Percentiles rank a stretch among this genome's conserved stretches.
phyloP scores from a whole-genome alignment of 768 basidiomycete genomes.

The Podaxis rugospora region DNA sequence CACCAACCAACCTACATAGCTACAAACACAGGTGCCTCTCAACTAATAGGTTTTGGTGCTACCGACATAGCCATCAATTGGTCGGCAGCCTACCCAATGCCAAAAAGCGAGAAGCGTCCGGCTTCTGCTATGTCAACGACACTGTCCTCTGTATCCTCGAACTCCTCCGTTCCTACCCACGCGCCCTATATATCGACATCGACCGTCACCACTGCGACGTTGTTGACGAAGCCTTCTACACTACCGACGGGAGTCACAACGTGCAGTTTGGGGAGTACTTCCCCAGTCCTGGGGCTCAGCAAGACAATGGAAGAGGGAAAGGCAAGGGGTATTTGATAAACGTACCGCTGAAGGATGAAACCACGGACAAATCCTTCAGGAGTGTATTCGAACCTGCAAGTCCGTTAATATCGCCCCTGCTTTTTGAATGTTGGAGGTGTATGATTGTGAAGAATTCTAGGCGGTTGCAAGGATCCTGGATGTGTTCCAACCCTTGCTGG shows the following conservation, averaged over 20 bases:
- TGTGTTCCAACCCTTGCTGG: conserved; percentile 80
- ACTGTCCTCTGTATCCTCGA: conserved; percentile 94
- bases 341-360: conserved; percentile 90
- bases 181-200: conserved; percentile 96
- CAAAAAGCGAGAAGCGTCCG: conserved; percentile 97
- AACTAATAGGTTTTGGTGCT: conserved; percentile 71
- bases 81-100: conserved; percentile 98
- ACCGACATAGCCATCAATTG: conserved; percentile 95
- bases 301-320: conserved; percentile 78
- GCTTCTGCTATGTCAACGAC: conserved; percentile 99
- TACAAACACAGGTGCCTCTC: conserved; percentile 61
- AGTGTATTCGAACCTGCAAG: conserved; percentile 88
- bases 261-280: conserved; percentile 92
- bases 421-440: not conserved
- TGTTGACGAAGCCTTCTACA: conserved; percentile 98
- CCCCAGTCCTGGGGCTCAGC: conserved; percentile 81
- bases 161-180: conserved; percentile 76
- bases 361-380: conserved; percentile 83
- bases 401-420: conserved; percentile 9
- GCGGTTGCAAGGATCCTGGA: conserved; percentile 83
- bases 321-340: conserved; percentile 90
- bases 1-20: not conserved
- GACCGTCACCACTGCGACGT: conserved; percentile 99
- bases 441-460: conserved; percentile 30
- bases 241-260: conserved; percentile 96